Evolutionary conservation across 169 alveolate species (phyloP).

Genomic region (Plasmodium ovale): DNA sequence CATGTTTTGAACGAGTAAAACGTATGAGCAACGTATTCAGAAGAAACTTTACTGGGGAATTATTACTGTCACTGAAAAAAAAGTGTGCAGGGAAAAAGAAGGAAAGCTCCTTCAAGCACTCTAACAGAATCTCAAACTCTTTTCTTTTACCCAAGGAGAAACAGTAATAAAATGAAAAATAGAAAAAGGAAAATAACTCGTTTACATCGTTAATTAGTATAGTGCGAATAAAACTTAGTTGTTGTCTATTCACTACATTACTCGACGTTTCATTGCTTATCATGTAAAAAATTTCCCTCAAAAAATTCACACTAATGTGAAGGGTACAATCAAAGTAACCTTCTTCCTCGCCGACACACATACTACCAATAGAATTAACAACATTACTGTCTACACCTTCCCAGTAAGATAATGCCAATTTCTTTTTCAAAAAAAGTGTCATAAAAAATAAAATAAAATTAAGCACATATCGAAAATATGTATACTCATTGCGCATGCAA

Average conservation of each 20-base stretch:
- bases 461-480: conserved; percentile 39
- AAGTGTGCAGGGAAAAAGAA: conserved; percentile 51
- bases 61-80: conserved; percentile 17
- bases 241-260: conserved; percentile 17
- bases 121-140: conserved; percentile 29
- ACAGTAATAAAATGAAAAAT: conserved; percentile 16
- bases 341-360: neutral
- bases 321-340: conserved; percentile 12
- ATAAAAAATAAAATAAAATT: conserved; percentile 39
- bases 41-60: conserved; percentile 31
- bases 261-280: conserved; percentile 36
- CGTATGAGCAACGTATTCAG: conserved; percentile 4
- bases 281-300: conserved; percentile 37
- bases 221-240: conserved; percentile 12
- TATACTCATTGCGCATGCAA: conserved; percentile 37
- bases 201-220: conserved; percentile 32
- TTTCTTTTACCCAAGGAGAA: conserved; percentile 9
- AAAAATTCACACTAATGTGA: conserved; percentile 58
- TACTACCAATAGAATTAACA: neutral
- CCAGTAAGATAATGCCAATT: neutral
- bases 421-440: conserved; percentile 6
- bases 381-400: neutral
- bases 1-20: no score
- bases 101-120: conserved; percentile 49
- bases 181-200: conserved; percentile 29